Evolutionary conservation across 106 monocot genomes (phyloP).

Genomic region (Vanilla planifolia): DNA sequence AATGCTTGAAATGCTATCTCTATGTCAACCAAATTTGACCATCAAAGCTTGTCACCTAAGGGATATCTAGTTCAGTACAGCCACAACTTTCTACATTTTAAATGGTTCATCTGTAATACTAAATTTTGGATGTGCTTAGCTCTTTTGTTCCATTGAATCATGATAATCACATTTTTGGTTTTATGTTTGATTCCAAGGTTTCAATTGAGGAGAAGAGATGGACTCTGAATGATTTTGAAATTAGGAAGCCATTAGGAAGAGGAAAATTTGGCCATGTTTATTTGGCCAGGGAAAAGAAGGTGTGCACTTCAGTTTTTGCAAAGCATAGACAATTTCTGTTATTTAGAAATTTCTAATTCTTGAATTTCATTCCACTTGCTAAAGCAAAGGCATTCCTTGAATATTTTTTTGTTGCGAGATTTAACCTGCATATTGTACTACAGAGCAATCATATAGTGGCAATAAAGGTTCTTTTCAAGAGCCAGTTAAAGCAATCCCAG

Average conservation of each 20-base stretch:
- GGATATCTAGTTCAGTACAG: no score
- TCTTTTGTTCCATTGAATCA: no score
- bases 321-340: not conserved
- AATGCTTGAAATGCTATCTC: no score
- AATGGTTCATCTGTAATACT: no score
- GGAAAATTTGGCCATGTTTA: slow-evolving; percentile 99
- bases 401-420: not conserved
- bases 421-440: not conserved
- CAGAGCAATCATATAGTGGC: slow-evolving; percentile 98
- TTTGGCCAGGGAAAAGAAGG: slow-evolving; percentile 91
- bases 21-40: no score
- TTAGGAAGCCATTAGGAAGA: slow-evolving; percentile 93
- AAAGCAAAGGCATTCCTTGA: not conserved
- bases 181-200: slow-evolving; percentile 26
- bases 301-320: slow-evolving; percentile 6
- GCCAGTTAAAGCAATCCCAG: slow-evolving; percentile 92
- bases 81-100: no score
- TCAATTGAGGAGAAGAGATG: slow-evolving; percentile 62
- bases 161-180: no score
- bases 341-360: no score
- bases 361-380: no score
- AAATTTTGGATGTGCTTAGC: no score
- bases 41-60: no score
- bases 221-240: slow-evolving; percentile 83
- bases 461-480: slow-evolving; percentile 94